Evolutionary conservation across 257 asterid genomes (phyloP).

Genomic region (Ocimum tenuiflorum): DNA sequence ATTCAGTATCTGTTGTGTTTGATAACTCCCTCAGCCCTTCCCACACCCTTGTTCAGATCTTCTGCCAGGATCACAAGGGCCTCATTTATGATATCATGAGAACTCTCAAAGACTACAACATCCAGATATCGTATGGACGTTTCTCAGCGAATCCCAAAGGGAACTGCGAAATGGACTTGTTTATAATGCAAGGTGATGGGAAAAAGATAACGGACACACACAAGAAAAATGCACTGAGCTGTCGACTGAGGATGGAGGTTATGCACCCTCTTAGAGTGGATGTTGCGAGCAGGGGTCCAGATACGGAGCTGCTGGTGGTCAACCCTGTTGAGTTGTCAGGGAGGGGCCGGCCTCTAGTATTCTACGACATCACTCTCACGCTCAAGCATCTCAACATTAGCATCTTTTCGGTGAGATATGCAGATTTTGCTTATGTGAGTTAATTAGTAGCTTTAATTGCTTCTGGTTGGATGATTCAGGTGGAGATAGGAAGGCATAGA

Average conservation of each 20-base stretch:
- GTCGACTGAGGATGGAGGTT: conserved; percentile 53
- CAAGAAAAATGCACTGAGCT: conserved; percentile 38
- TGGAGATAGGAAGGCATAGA: conserved; percentile 58
- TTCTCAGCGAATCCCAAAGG: conserved; percentile 38
- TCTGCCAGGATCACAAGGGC: conserved; percentile 67
- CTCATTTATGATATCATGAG: conserved; percentile 71
- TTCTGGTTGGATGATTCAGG: conserved; percentile 27
- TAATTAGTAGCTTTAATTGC: too few species aligned
- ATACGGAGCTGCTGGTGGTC: conserved; percentile 61
- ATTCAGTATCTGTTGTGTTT: conserved; percentile 34
- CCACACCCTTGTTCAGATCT: conserved; percentile 56
- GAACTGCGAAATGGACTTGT: conserved; percentile 53
- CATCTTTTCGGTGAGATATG: conserved; percentile 54
- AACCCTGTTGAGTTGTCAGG: conserved; percentile 80
- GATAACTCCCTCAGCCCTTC: conserved; percentile 64
- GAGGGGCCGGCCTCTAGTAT: conserved; percentile 73
- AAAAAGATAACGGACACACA: conserved; percentile 42
- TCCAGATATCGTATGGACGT: conserved; percentile 71
- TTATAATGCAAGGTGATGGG: conserved; percentile 58
- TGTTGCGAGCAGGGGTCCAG: conserved; percentile 58
- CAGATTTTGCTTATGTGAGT: too few species aligned
- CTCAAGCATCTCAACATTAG: conserved; percentile 43
- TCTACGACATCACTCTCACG: conserved; percentile 66
- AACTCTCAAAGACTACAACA: conserved; percentile 58
- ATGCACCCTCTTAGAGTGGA: conserved; percentile 51